A percentile compares a stretch with the other conserved stretches of the same genome.
Evolutionary conservation across 148 eudicot genomes (phyloP).

Genomic region (Vaccinium myrtillus): DNA sequence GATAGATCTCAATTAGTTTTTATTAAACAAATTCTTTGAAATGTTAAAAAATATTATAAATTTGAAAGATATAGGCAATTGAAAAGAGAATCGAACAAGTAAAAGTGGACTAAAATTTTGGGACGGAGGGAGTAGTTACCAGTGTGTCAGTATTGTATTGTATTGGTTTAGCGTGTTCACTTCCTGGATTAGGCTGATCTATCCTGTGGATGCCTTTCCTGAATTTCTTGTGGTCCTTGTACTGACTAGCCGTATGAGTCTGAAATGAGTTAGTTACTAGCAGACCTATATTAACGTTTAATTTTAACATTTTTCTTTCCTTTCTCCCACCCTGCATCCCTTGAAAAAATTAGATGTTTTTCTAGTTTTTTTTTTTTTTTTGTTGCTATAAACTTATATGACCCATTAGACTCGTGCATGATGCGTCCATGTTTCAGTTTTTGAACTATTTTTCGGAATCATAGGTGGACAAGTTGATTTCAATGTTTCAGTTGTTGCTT

Average conservation of each 20-base stretch:
- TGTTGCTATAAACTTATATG: background rate
- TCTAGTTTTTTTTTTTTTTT: background rate
- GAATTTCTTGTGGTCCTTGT: background rate
- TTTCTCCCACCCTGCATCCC: background rate
- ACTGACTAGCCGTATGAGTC: background rate
- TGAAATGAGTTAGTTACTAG: background rate
- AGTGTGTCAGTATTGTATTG: background rate
- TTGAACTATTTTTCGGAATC: background rate
- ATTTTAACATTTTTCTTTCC: background rate
- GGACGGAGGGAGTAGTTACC: background rate
- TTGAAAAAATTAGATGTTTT: background rate
- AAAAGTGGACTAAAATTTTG: no score
- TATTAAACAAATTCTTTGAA: no score
- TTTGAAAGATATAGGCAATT: no score
- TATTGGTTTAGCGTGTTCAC: background rate
- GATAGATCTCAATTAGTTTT: no score
- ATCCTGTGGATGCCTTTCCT: background rate
- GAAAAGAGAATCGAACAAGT: no score
- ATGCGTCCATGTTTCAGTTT: background rate
- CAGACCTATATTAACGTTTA: background rate
- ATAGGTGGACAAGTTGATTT: constrained; percentile 9
- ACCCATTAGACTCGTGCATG: background rate
- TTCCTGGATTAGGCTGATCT: background rate
- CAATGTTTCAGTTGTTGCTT: background rate
- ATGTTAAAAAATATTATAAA: no score